Conservation (phyloP, 2,329 filamentous ascomycete genomes). For the Apiospora hydei region DNA sequence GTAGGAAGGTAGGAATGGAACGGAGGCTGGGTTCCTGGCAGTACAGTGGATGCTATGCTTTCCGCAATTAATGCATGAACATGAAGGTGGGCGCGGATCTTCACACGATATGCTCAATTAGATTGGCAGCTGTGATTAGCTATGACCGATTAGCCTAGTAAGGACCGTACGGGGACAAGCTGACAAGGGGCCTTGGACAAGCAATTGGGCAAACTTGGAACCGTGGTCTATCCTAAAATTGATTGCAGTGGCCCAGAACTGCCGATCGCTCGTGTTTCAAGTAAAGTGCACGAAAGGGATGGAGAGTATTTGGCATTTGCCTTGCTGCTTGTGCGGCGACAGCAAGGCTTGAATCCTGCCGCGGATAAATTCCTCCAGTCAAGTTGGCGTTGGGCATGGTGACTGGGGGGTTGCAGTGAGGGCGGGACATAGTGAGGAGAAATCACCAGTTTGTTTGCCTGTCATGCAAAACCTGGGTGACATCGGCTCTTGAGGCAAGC, state of each 20-base stretch:
- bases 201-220: not conserved
- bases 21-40: not conserved
- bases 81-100: not conserved
- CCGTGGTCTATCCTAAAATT: not conserved
- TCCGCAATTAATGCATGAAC: constrained; percentile 14
- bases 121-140: not conserved
- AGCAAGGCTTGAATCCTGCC: not conserved
- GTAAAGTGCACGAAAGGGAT: constrained; percentile 1
- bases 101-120: constrained; percentile 21
- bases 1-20: constrained; percentile 14
- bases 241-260: constrained; percentile 13
- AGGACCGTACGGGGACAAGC: not conserved
- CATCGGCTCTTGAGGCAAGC: constrained; percentile 9
- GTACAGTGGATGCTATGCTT: constrained; percentile 1
- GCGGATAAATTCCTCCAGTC: not conserved
- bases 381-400: not conserved
- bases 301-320: not conserved
- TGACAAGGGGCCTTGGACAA: not conserved
- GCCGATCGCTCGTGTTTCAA: constrained; percentile 14
- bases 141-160: not conserved
- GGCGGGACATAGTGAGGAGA: not conserved
- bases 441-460: not conserved
- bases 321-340: not conserved
- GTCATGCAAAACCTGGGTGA: not conserved
- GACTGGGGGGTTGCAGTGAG: not conserved